Evolutionary conservation across 768 basidiomycete genomes (phyloP), one percentile per base, ranked within the genome.

Genomic region (Lactifluus rugatus): DNA sequence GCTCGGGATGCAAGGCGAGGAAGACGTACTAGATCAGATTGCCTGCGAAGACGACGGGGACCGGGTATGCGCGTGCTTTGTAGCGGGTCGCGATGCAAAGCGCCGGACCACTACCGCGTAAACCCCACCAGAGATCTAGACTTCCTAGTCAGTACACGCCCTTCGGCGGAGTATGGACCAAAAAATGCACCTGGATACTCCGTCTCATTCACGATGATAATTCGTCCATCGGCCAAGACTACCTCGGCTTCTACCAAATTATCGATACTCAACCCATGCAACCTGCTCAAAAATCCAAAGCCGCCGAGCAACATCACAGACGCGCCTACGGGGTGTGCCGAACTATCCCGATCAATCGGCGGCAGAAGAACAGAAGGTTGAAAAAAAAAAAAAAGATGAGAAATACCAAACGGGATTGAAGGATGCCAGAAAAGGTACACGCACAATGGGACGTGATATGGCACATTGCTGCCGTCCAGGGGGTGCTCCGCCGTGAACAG

Each of bases 221-320:
- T 87, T n/a, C 82, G 74, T 5, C 93, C 93, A 70, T 95, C 91
- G 4, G 92, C 87, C 17, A 93, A 77, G 2, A 96, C 93, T 72
- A 93, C 84, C 71, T 97, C 93, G 0, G 88, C 87, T 66, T 96
- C 93, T 5, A 94, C 87, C 25, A 95, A 73, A 67, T 88, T 90
- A 69, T 97, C 93, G 67, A 93, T 81, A 58, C 89, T 93, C 54
- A 96, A 75, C 6, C 93, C 93, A 61, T 85, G 81, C 64, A 92
- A 71, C 52, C 93, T 79, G 52, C 89, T 84, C 45, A 93, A 74
- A 73, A 95, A 85, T 1, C 93, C 93, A 66, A 95, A 95, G 1
- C 93, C 93, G 17, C 89, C 92, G 3, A 89, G 77, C 58, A 90
- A 72, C 87, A 90, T 87, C 57, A 87, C 81, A 10, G 84, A 83